Evolutionary conservation across 2,329 filamentous ascomycete species (phyloP), one percentile per base, ranked within the genome.

Genomic region (Trichoderma koningii): DNA sequence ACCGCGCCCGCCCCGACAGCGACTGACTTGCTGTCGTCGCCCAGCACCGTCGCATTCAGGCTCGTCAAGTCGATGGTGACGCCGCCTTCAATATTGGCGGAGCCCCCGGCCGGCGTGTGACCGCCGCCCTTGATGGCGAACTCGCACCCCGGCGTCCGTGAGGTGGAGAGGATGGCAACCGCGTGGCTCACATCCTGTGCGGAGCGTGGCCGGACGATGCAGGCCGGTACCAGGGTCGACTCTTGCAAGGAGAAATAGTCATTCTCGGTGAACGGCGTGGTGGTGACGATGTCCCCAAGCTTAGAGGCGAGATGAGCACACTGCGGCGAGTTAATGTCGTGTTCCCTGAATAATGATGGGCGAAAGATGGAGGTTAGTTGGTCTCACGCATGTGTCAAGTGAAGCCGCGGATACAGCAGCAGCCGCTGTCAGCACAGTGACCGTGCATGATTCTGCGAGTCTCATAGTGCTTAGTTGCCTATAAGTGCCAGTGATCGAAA

Each of bases 81-180:
- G 38, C 73, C 74, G 21, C 66, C 69, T 12, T 71, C 44, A 41
- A 73, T 72, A 50, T 72, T 75, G 12, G 70, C 74, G 3, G 69
- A 68, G 7, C 62, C 72, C 2, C 69, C 60, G 53, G 73, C 74
- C 6, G 73, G 65, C 2, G 72, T 68, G 42, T 77, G 76, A n/a
- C 75, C 76, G 38, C 74, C 75, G 15, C 71, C 71, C 65, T 74
- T 75, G 34, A 76, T 69, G 10, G 75, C 72, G 55, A 76, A 76
- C 26, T 61, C 21, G n/a, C 57, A 61, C 7, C 47, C 47, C 3
- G 45, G 34, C 17, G 21, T 5, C 10, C 45, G 57, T 10, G 47
- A 51, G 10, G 57, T 30, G 17, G 34, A 41, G 34, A 61, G 57
- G 12, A 61, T 51, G 0, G 34, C 42, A 34, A 61, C 57, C 6